These are phyloP conservation scores for Debaryomyces subglobosus DNA, from an alignment of 1,139 yeast species.

Conservation along the genomic window DNA sequence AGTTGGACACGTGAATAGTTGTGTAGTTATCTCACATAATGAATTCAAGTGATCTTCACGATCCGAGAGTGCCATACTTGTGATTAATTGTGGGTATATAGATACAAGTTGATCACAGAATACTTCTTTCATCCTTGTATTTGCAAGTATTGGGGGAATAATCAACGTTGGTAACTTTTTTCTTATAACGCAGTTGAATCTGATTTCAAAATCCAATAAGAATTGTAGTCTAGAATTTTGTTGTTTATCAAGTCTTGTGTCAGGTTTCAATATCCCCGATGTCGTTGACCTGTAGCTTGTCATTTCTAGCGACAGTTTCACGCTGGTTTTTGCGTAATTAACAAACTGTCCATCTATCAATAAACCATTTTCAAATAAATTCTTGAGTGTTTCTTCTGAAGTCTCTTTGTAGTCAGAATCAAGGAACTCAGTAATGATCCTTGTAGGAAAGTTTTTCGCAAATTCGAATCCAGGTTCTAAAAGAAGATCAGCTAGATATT, in stretches of 20 bases:
- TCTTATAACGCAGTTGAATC: conserved; percentile 56
- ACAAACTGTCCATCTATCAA: conserved; percentile 30
- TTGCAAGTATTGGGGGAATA: conserved; percentile 58
- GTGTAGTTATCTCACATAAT: conserved; percentile 57
- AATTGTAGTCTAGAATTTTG: conserved; percentile 53
- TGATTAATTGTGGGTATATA: conserved; percentile 57
- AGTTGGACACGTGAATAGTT: conserved; percentile 67
- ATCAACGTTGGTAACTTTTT: conserved; percentile 47
- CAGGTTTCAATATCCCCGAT: conserved; percentile 3
- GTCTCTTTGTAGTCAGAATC: not conserved
- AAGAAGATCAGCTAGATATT: conserved; percentile 29
- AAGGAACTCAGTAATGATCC: conserved; percentile 14
- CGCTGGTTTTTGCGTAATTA: conserved; percentile 23
- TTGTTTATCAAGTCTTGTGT: conserved; percentile 13
- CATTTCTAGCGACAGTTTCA: conserved; percentile 12
- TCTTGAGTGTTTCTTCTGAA: conserved; percentile 13
- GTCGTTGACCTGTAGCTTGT: conserved; percentile 3
- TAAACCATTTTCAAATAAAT: conserved; percentile 36
- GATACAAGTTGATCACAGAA: conserved; percentile 58
- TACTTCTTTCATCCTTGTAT: conserved; percentile 43
- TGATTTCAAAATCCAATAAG: conserved; percentile 56
- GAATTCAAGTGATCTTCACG: conserved; percentile 66
- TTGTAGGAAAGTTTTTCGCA: conserved; percentile 29
- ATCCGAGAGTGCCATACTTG: conserved; percentile 53
- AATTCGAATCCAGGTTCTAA: conserved; percentile 31